A percentile compares a stretch with the other conserved stretches of the same genome.
These are phyloP conservation scores for Veloboletus limbatus DNA, from an alignment of 1,284 basidiomycete species.

Conservation along the genomic window DNA sequence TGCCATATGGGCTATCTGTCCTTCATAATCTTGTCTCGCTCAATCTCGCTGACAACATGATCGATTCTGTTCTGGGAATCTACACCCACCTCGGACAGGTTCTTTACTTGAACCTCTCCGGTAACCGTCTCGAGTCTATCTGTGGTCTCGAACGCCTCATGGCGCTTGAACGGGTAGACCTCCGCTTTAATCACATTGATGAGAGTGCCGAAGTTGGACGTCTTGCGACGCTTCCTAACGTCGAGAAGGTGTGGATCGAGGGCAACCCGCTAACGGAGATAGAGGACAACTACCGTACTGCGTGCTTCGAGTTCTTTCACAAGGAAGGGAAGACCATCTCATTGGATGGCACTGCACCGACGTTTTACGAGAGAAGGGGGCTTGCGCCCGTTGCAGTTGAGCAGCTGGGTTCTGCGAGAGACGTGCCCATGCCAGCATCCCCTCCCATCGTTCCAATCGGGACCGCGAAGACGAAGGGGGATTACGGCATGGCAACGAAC, in stretches of 20 bases:
- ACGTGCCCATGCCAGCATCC: slow-evolving; percentile 48
- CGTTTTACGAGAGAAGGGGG: slow-evolving; percentile 74
- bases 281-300: slow-evolving; percentile 71
- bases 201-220: slow-evolving; percentile 87
- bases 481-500: slow-evolving; percentile 33
- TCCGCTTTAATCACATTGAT: slow-evolving; percentile 79
- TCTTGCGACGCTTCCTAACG: slow-evolving; percentile 74
- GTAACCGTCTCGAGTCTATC: slow-evolving; percentile 89
- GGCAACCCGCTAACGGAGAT: slow-evolving; percentile 76
- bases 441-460: slow-evolving; percentile 62
- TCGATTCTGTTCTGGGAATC: slow-evolving; percentile 91
- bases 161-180: slow-evolving; percentile 81
- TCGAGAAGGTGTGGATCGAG: slow-evolving; percentile 75
- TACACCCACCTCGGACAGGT: slow-evolving; percentile 80
- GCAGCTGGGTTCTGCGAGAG: slow-evolving; percentile 51
- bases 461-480: slow-evolving; percentile 19
- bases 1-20: slow-evolving; percentile 73
- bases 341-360: slow-evolving; percentile 73
- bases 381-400: slow-evolving; percentile 47
- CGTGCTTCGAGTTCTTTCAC: slow-evolving; percentile 80
- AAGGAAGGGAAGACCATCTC: slow-evolving; percentile 72
- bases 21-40: slow-evolving; percentile 82
- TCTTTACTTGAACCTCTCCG: slow-evolving; percentile 71
- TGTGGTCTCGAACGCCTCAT: slow-evolving; percentile 89
- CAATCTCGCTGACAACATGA: slow-evolving; percentile 93